phyloP scores from a whole-genome alignment of 176 grass and related monocot species.

The Bromus sterilis region DNA sequence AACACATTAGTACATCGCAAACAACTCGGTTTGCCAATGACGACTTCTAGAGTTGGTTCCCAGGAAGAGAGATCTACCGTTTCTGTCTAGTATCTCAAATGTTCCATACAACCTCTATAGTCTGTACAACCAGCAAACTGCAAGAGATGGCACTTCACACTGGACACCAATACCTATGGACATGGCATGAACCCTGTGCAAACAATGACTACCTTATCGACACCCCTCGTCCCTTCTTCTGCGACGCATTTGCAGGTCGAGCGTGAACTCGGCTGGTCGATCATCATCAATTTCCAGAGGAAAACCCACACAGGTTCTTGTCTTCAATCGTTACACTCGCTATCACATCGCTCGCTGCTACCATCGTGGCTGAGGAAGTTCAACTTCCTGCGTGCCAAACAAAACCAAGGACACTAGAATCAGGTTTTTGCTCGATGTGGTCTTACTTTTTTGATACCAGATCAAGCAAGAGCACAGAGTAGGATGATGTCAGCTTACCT shows the following conservation, averaged over 20 bases:
- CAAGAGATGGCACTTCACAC: neutral
- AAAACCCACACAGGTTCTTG: neutral
- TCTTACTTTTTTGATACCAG: neutral
- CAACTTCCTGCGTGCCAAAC: neutral
- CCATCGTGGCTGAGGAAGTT: neutral
- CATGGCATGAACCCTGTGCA: neutral
- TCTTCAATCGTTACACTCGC: neutral
- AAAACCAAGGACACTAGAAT: neutral
- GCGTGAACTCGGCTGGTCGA: neutral
- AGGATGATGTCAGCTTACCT: neutral
- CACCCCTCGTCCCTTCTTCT: neutral
- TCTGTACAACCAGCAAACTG: slow-evolving; percentile 6
- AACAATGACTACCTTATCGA: neutral
- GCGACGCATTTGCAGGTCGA: neutral
- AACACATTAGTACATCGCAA: neutral
- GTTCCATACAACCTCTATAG: neutral
- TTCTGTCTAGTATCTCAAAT: neutral
- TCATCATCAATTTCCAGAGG: neutral
- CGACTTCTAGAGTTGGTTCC: neutral
- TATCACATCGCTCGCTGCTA: neutral
- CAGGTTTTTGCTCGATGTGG: neutral
- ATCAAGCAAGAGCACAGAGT: neutral
- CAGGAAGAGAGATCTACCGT: neutral
- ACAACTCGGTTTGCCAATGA: neutral
- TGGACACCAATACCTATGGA: neutral